Evolutionary conservation across 2,329 filamentous ascomycete species (phyloP).

Genomic region (Exutisphaerella laricina): DNA sequence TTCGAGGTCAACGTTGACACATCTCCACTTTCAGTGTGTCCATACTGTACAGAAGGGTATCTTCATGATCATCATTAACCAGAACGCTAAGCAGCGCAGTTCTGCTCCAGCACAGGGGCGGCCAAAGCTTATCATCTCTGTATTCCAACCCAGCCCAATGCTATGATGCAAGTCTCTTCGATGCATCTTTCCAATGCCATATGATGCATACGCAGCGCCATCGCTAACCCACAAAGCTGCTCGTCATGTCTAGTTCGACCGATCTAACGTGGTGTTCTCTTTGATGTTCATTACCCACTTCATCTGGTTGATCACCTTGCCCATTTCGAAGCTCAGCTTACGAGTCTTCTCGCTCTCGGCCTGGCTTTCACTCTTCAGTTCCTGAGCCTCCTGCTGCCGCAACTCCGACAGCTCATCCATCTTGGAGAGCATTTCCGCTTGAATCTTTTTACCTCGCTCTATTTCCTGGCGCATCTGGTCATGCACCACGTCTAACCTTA

Average conservation of each 20-base stretch:
- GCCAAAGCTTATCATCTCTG: too few relatives aligned
- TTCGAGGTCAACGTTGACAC: too few relatives aligned
- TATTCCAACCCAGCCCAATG: too few relatives aligned
- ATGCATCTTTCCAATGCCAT: too few relatives aligned
- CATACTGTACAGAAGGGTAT: too few relatives aligned
- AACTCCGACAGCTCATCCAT: constrained; percentile 61
- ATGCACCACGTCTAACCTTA: constrained; percentile 60
- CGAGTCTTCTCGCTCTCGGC: constrained; percentile 53
- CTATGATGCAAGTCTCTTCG: too few relatives aligned
- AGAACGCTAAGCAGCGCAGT: too few relatives aligned
- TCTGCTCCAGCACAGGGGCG: too few relatives aligned
- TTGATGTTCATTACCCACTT: constrained; percentile 68
- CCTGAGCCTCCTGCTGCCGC: constrained; percentile 56
- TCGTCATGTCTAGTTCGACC: constrained; percentile 1
- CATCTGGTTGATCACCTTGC: constrained; percentile 58
- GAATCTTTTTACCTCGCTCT: constrained; percentile 54
- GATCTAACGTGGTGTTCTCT: constrained; percentile 30
- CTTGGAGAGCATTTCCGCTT: constrained; percentile 54
- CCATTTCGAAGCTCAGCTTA: constrained; percentile 57
- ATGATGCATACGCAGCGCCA: too few relatives aligned
- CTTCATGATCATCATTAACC: too few relatives aligned
- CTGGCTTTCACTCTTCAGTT: constrained; percentile 54
- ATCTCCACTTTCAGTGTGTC: too few relatives aligned
- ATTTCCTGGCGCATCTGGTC: constrained; percentile 69
- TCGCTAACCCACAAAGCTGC: constrained; percentile 8